phyloP scores from a whole-genome alignment of 768 basidiomycete species.

The Lentinula aciculospora region DNA sequence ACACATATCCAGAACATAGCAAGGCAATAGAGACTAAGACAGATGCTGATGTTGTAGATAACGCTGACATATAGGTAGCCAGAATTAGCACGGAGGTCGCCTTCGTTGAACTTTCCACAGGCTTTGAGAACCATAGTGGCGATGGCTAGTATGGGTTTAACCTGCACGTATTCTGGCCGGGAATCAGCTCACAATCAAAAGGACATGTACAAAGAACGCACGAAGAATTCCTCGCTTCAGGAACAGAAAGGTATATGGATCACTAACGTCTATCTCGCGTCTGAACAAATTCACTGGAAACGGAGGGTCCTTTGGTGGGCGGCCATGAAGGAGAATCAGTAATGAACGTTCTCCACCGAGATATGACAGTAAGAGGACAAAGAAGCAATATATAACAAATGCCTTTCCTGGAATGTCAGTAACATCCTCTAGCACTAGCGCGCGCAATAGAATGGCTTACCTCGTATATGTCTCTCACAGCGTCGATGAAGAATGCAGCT shows the following conservation, averaged over 20 bases:
- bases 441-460: slow-evolving; percentile 40
- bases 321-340: slow-evolving; percentile 86
- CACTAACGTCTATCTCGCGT: slow-evolving; percentile 85
- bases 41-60: slow-evolving; percentile 80
- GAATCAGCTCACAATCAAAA: slow-evolving; percentile 2
- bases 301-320: slow-evolving; percentile 81
- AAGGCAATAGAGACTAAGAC: slow-evolving; percentile 79
- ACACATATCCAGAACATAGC: slow-evolving; percentile 98
- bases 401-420: slow-evolving; percentile 40
- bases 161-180: slow-evolving; percentile 85
- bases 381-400: slow-evolving; percentile 94
- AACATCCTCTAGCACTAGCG: background rate
- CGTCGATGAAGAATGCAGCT: slow-evolving; percentile 95
- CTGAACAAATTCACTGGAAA: slow-evolving; percentile 85
- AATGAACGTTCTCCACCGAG: slow-evolving; percentile 92
- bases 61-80: slow-evolving; percentile 91
- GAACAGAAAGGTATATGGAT: slow-evolving; percentile 91
- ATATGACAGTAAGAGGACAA: slow-evolving; percentile 74
- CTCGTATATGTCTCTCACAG: slow-evolving; percentile 93
- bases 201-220: slow-evolving; percentile 24
- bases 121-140: slow-evolving; percentile 85
- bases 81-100: slow-evolving; percentile 75
- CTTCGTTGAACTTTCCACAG: slow-evolving; percentile 83
- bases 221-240: slow-evolving; percentile 94
- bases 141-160: slow-evolving; percentile 87